A percentile compares a stretch with the other conserved stretches of the same genome.
Conservation (phyloP, 768 basidiomycete genomes). For the Phaeotremella skinneri region DNA sequence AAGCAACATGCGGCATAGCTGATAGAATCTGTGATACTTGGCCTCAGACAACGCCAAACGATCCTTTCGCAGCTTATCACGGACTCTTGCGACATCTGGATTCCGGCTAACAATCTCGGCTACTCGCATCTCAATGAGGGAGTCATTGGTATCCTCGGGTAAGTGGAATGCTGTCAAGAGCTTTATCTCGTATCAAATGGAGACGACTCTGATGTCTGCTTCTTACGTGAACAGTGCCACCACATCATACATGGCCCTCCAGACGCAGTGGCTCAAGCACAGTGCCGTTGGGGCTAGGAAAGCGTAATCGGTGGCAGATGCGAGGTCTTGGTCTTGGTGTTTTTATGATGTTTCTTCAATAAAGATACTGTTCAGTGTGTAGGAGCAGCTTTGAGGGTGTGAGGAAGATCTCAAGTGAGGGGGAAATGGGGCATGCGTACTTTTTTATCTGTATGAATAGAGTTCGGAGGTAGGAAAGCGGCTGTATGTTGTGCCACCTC, state of each 20-base stretch:
- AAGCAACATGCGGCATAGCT: conserved; percentile 51
- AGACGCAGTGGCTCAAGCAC: conserved; percentile 48
- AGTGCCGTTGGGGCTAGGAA: conserved; percentile 28
- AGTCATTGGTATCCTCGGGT: conserved; percentile 81
- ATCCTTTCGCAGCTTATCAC: conserved; percentile 76
- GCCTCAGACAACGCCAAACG: conserved; percentile 58
- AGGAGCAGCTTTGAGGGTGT: too few species aligned
- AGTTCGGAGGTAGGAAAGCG: too few species aligned
- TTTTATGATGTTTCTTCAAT: too few species aligned
- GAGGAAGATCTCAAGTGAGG: too few species aligned
- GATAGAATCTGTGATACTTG: not conserved
- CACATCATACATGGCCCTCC: conserved; percentile 49
- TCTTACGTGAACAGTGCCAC: conserved; percentile 28
- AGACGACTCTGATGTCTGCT: conserved; percentile 1
- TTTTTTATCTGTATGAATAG: too few species aligned
- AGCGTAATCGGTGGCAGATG: not conserved
- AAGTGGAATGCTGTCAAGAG: conserved; percentile 36
- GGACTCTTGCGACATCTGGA: conserved; percentile 82
- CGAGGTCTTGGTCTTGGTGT: too few species aligned
- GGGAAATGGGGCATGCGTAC: too few species aligned
- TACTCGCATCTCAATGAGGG: conserved; percentile 79
- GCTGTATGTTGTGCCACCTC: too few species aligned
- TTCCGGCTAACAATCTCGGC: conserved; percentile 79
- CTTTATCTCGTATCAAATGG: not conserved
- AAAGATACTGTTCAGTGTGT: too few species aligned